Conservation (phyloP, 352 stramenopile species). For the Phytophthora syringae region DNA sequence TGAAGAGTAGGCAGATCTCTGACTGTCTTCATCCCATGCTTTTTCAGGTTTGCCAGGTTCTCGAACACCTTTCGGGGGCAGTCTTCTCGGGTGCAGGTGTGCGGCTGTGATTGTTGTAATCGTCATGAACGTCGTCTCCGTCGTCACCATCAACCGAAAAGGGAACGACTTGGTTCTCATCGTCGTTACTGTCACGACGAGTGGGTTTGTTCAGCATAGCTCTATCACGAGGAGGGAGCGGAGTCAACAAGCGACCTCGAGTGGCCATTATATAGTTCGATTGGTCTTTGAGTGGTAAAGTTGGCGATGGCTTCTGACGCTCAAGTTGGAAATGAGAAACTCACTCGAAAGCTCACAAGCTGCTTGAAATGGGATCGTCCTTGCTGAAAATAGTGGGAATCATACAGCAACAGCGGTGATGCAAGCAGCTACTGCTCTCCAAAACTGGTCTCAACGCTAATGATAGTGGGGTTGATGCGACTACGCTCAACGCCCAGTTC, state of each 20-base stretch:
- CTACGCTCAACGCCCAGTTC: not conserved
- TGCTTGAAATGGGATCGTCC: conserved; percentile 26
- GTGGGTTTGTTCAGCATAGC: conserved; percentile 1
- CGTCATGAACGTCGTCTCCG: no score
- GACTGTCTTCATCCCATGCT: conserved; percentile 50
- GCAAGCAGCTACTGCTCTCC: not conserved
- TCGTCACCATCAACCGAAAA: conserved; percentile 61
- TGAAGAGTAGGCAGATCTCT: conserved; percentile 21
- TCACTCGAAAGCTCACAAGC: no score
- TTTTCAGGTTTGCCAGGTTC: conserved; percentile 34
- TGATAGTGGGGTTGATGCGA: conserved; percentile 18
- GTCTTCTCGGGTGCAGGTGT: conserved; percentile 30
- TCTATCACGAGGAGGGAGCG: conserved; percentile 27
- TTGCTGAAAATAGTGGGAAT: conserved; percentile 28
- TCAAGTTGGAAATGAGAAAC: conserved; percentile 31
- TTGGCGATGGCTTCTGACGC: conserved; percentile 1
- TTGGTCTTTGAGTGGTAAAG: conserved; percentile 7
- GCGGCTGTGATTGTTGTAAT: conserved; percentile 1
- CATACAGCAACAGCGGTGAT: not conserved
- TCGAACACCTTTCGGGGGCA: conserved; percentile 16
- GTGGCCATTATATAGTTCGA: conserved; percentile 15
- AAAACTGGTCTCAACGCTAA: conserved; percentile 24
- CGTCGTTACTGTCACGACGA: conserved; percentile 22
- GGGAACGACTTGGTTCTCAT: conserved; percentile 70
- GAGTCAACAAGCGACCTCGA: conserved; percentile 21